These are phyloP conservation scores for Peronosclerospora sorghi DNA, from an alignment of 352 stramenopile species.

Conservation along the genomic window DNA sequence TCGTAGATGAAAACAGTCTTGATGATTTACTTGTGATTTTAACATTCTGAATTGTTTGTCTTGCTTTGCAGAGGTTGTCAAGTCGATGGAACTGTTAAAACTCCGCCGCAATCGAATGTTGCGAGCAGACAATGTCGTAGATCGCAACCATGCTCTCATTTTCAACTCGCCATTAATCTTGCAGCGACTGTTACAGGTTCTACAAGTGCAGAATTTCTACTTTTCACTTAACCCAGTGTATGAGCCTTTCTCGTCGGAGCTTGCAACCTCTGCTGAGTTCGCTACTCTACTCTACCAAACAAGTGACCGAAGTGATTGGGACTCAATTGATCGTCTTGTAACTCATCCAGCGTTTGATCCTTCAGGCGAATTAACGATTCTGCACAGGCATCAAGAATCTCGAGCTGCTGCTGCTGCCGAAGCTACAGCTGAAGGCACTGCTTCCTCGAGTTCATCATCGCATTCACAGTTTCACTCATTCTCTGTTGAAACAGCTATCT, in stretches of 20 bases:
- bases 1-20: slow-evolving; percentile 4
- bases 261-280: slow-evolving; percentile 73
- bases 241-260: slow-evolving; percentile 69
- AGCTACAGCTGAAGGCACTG: slow-evolving; percentile 2
- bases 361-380: slow-evolving; percentile 40
- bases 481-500: slow-evolving; percentile 54
- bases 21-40: slow-evolving; percentile 1
- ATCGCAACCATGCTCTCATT: slow-evolving; percentile 91
- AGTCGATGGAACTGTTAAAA: slow-evolving; percentile 88
- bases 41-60: slow-evolving; percentile 1
- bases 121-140: slow-evolving; percentile 75
- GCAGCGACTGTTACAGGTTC: slow-evolving; percentile 52
- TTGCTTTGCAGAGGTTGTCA: slow-evolving; percentile 75
- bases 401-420: slow-evolving; percentile 8
- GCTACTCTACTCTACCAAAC: slow-evolving; percentile 70
- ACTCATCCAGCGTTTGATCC: slow-evolving; percentile 32
- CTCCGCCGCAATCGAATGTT: slow-evolving; percentile 73
- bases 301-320: slow-evolving; percentile 63
- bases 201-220: slow-evolving; percentile 81
- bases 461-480: slow-evolving; percentile 29
- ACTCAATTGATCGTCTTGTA: slow-evolving; percentile 53
- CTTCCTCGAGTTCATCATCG: slow-evolving; percentile 8
- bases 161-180: slow-evolving; percentile 74
- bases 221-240: slow-evolving; percentile 76
- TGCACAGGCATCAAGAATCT: slow-evolving; percentile 28